Evolutionary conservation across 805 yeast species (phyloP), one percentile per base, ranked within the genome.

Genomic region (Saturnispora zaruensis): DNA sequence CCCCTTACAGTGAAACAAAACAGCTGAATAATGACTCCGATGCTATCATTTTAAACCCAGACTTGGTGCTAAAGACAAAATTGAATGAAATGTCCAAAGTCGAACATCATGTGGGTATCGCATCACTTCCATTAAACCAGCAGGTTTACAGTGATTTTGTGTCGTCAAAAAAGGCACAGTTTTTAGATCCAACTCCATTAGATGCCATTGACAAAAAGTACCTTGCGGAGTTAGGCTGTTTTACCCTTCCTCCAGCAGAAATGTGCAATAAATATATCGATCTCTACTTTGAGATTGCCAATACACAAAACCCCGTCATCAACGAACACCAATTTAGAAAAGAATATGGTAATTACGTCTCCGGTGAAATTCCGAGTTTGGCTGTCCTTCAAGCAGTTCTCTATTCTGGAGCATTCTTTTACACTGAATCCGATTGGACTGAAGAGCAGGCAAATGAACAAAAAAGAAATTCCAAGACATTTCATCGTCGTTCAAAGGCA

Each of bases 401-500:
- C 37, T 70, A 84, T 45, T 82, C 85, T 21, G 91, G 90, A 1
- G 73, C 85, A 16, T 72, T 87, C 38, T 77, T 78, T 13, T 77
- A 81, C 32, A 59, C 66, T 6, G 80, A 81, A 59, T 78, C 81
- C 3, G 67, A 72, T 9, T 62, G 64, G 65, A 14, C 69, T 75
- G 42, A 66, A 68, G 49, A 87, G 76, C 59, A 59, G 20, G 30
- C 60, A 69, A 32, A 61, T 56, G 38, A 75, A 70, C 84, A 44
- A 67, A 77, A 45, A 11, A 40, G 46, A 23, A 47, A 55, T 1
- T 48, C 54, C 45, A 66, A 77, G 51, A 78, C 86, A 3, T 77
- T 85, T 52, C 81, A 80, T 65, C 75, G 79, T 55, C 72, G 95
- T 16, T 90, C 89, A 4, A 83, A 82, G 66, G 86, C 88, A 0